phyloP scores from a whole-genome alignment of 495 filamentous ascomycete genomes.

The Daldinia vernicosa region DNA sequence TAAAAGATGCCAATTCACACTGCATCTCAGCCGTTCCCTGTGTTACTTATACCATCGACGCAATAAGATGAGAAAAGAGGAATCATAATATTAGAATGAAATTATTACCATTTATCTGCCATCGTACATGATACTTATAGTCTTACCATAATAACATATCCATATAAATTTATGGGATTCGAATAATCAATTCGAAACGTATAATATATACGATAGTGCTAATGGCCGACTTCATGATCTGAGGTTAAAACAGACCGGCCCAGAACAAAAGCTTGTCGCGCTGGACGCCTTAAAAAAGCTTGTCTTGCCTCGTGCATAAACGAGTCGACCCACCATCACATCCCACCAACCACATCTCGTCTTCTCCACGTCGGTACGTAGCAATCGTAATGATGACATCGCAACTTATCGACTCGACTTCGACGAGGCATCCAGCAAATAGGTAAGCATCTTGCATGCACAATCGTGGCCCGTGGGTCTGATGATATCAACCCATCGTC shows the following conservation, averaged over 20 bases:
- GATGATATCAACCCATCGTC: conserved; percentile 8
- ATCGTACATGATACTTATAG: neutral
- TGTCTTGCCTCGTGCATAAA: conserved; percentile 43
- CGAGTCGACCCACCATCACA: conserved; percentile 27
- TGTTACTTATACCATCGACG: neutral
- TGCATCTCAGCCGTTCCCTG: neutral
- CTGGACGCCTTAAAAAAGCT: conserved; percentile 43
- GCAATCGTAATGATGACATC: conserved; percentile 32
- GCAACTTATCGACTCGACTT: conserved; percentile 27
- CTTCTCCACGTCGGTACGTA: conserved; percentile 10
- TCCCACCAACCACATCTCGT: conserved; percentile 22
- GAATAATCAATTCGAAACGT: neutral
- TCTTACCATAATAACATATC: neutral
- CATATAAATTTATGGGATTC: neutral
- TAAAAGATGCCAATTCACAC: neutral
- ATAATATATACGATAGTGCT: neutral
- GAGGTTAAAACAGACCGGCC: conserved; percentile 27
- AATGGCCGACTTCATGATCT: neutral
- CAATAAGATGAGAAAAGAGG: neutral
- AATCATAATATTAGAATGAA: neutral
- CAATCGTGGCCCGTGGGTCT: conserved; percentile 10
- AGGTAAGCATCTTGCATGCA: conserved; percentile 8
- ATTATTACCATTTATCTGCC: neutral
- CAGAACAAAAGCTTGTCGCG: conserved; percentile 43
- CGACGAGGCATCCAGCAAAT: conserved; percentile 22